Conservation (phyloP, 768 basidiomycete species). For the Lentinula edodes region DNA sequence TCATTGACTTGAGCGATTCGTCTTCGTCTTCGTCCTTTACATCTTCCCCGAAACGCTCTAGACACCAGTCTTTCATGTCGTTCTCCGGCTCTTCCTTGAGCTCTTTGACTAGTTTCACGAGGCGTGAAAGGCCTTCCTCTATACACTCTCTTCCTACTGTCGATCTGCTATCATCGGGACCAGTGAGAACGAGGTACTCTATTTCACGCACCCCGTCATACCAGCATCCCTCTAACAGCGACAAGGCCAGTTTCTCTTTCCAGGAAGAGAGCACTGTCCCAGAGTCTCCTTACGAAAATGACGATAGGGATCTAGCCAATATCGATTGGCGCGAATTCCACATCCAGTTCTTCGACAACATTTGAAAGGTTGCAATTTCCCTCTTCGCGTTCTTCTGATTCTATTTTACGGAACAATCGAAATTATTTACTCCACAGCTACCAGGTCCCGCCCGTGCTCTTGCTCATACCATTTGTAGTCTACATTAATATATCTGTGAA, state of each 20-base stretch:
- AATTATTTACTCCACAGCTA: no score
- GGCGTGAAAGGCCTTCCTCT: slow-evolving; percentile 24
- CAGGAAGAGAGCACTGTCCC: slow-evolving; percentile 22
- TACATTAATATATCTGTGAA: no score
- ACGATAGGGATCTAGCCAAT: slow-evolving; percentile 30
- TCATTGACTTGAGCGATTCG: slow-evolving; percentile 32
- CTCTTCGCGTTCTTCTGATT: background rate
- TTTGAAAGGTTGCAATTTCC: background rate
- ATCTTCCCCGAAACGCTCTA: slow-evolving; percentile 17
- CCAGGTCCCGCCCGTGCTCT: no score
- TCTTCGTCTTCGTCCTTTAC: slow-evolving; percentile 7
- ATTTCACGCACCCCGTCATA: slow-evolving; percentile 24
- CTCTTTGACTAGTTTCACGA: slow-evolving; percentile 13
- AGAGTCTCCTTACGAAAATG: slow-evolving; percentile 18
- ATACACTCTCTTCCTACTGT: slow-evolving; percentile 25
- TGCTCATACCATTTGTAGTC: no score
- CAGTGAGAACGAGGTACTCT: background rate
- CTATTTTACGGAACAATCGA: no score
- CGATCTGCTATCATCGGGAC: slow-evolving; percentile 8
- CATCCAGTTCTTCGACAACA: slow-evolving; percentile 28
- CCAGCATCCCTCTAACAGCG: slow-evolving; percentile 19
- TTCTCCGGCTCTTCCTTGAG: slow-evolving; percentile 28
- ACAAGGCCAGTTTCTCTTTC: slow-evolving; percentile 30
- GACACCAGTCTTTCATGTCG: slow-evolving; percentile 37
- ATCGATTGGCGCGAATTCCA: slow-evolving; percentile 60